A percentile compares a stretch with the other conserved stretches of the same genome.
phyloP scores from a whole-genome alignment of 805 yeast genomes.

The Starmerella bombicola region DNA sequence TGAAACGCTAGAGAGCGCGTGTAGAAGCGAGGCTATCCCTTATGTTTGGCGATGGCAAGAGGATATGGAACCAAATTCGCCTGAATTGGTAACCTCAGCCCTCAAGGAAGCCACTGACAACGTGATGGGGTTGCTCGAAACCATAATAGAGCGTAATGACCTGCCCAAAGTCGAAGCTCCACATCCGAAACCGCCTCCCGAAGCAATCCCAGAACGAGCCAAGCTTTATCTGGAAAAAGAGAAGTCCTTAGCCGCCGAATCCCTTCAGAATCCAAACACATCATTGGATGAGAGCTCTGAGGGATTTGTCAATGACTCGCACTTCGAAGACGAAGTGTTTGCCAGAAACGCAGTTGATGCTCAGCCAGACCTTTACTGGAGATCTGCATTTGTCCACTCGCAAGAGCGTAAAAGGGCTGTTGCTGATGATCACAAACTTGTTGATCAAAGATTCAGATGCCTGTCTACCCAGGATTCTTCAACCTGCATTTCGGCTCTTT shows the following conservation, averaged over 20 bases:
- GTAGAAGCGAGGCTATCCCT: not conserved
- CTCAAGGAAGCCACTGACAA: not conserved
- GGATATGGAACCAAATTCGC: not conserved
- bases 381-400: not conserved
- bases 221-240: too few relatives aligned
- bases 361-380: not conserved
- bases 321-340: not conserved
- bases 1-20: not conserved
- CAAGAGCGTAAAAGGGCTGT: not conserved
- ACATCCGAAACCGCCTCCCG: not conserved
- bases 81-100: not conserved
- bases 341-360: not conserved
- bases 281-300: not conserved
- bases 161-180: not conserved
- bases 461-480: not conserved
- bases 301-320: not conserved
- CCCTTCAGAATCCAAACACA: not conserved
- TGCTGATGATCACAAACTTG: not conserved
- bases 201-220: not conserved
- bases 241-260: not conserved
- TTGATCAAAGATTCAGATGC: not conserved
- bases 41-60: slow-evolving; percentile 5
- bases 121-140: not conserved
- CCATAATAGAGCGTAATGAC: not conserved
- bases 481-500: not conserved